phyloP scores from a whole-genome alignment of 768 basidiomycete species.

The Kwoniella heveanensis region DNA sequence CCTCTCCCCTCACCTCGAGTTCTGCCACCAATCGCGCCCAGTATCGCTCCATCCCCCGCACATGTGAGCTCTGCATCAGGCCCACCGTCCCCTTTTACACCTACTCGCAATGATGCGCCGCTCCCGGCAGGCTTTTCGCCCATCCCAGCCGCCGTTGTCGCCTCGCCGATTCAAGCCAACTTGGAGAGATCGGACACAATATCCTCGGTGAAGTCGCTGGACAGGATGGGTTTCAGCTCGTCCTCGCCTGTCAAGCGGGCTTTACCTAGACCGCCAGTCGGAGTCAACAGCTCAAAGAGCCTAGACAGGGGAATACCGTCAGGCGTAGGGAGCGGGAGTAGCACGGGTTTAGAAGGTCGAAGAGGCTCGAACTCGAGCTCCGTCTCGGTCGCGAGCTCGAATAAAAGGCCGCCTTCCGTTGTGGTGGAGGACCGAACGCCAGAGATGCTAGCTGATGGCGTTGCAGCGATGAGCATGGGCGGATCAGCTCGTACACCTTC shows the following conservation, averaged over 20 bases:
- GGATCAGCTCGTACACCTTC: conserved; percentile 2
- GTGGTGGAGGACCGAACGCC: conserved; percentile 19
- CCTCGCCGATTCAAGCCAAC: conserved; percentile 26
- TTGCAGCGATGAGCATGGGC: conserved; percentile 14
- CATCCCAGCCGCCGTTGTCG: background rate
- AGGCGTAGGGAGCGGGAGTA: background rate
- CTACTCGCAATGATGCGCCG: conserved; percentile 1
- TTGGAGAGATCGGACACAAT: conserved; percentile 50
- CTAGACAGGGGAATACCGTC: conserved; percentile 48
- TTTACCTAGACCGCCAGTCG: conserved; percentile 49
- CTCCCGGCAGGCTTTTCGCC: background rate
- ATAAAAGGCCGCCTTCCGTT: background rate
- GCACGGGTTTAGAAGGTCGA: conserved; percentile 5
- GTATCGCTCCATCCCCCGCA: background rate
- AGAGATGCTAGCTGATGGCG: conserved; percentile 3
- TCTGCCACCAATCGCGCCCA: conserved; percentile 8
- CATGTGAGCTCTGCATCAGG: background rate
- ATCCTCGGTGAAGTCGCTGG: conserved; percentile 49
- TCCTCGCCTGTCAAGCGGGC: conserved; percentile 31
- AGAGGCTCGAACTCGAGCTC: background rate
- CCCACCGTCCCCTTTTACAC: conserved; percentile 13
- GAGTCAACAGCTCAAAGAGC: conserved; percentile 47
- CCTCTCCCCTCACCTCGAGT: conserved; percentile 12
- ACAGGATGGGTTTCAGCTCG: conserved; percentile 29
- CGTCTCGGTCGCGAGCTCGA: background rate